A percentile compares a stretch with the other conserved stretches of the same genome.
Conservation (phyloP, 2,329 filamentous ascomycete genomes). For the Purpureocillium lavendulum region DNA sequence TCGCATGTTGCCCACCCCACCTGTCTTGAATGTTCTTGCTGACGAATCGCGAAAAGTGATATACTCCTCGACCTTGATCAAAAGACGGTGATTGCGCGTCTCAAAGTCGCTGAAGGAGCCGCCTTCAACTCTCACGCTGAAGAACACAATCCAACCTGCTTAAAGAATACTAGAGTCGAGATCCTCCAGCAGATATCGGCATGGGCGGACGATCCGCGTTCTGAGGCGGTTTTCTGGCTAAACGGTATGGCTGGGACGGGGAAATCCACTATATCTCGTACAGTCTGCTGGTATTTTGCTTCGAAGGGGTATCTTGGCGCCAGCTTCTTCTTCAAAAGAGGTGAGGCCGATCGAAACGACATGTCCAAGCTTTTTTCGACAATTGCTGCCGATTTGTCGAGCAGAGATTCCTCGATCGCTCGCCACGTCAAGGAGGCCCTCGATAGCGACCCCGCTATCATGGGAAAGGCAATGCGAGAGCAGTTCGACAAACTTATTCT, state of each 20-base stretch:
- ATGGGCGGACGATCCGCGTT: conserved; percentile 15
- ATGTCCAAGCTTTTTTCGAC: conserved; percentile 29
- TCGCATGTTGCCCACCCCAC: conserved; percentile 12
- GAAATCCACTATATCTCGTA: conserved; percentile 29
- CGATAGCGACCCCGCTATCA: conserved; percentile 19
- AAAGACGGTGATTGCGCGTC: conserved; percentile 12
- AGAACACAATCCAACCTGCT: conserved; percentile 22
- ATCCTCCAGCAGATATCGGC: conserved; percentile 15
- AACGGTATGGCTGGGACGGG: conserved; percentile 29
- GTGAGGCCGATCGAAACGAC: conserved; percentile 26
- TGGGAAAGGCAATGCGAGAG: conserved; percentile 17
- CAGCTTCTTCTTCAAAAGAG: conserved; percentile 38
- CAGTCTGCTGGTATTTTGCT: conserved; percentile 11
- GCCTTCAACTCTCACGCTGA: conserved; percentile 24
- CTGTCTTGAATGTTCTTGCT: too few species aligned
- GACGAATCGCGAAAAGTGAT: too few species aligned
- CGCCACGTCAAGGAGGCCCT: conserved; percentile 18
- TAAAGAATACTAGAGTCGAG: conserved; percentile 19
- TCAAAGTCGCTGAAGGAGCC: conserved; percentile 14
- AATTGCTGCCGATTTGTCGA: conserved; percentile 24
- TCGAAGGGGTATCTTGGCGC: conserved; percentile 15
- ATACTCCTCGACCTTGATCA: conserved; percentile 7
- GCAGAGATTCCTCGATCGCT: conserved; percentile 16
- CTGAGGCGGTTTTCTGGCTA: conserved; percentile 25
- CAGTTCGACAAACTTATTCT: conserved; percentile 33